Base-by-base conservation (phyloP, 2,329 filamentous ascomycete genomes). In the Metarhizium robertsii region DNA sequence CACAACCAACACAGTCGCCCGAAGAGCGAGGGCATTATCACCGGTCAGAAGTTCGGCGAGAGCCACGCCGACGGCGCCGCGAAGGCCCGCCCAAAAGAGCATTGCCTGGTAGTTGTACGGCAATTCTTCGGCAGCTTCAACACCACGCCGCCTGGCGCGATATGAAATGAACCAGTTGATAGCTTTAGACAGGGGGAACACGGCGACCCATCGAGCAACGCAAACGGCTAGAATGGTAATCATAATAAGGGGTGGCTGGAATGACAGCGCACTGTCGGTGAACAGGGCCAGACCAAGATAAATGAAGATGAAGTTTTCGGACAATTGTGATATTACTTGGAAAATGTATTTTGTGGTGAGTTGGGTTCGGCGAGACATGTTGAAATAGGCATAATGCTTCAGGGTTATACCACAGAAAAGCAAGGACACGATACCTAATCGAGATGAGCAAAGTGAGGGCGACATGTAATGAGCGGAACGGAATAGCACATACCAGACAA, bases 301-400 rank as follows among this genome's bases (percentile, higher is more conserved):
- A 70, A 99, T 99, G 75, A 99, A 99, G 71, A 99, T 99, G 69
- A 99, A 99, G 71, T 99, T 99, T 73, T 99, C 94, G 0, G 92
- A 96, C 49, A 99, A 75, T 71, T 99, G 94, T 3, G 94, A 90
- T 63, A 95, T 86, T 59, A 96, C 86, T 69, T 95, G 90, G 75
- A 99, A 99, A 56, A 96, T 81, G 73, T 95, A 99, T 71, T 99
- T 99, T 53, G 94, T 99, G 16, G 94, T 96, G 60, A 99, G 85
- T 69, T 99, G 94, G 1, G 94, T 97, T 59, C 94, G 86, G 51
- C 94, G 86, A 34, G 94, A 99, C 94, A 99, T 99, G 76, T 99
- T 99, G 79, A 97, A 96, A 74, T 99, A 99, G 59, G 94, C 94
- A 67, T 99, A 99, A 69, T 99, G 94, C 73, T 99, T 99, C 60